These are phyloP conservation scores for Malus hybrid DNA, from an alignment of 331 rosid genomes.

Conservation along the genomic window DNA sequence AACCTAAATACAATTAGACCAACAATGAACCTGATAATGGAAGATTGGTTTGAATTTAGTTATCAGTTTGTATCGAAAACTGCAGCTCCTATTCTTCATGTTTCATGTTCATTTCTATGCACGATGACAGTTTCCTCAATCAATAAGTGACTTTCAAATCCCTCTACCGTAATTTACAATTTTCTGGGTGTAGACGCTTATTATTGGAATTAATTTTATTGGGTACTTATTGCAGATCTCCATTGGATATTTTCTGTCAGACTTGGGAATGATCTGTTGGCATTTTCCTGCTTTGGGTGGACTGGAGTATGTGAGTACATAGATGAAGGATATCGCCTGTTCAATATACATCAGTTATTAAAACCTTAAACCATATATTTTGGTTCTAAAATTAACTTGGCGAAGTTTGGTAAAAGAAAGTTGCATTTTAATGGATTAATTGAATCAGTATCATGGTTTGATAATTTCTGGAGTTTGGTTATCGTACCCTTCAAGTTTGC, in stretches of 20 bases:
- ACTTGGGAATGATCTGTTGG: conserved; percentile 75
- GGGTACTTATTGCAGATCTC: conserved; percentile 53
- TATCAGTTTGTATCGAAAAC: not conserved
- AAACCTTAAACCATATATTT: not conserved
- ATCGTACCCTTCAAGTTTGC: not conserved
- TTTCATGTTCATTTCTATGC: not conserved
- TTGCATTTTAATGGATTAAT: not conserved
- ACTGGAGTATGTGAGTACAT: conserved; percentile 73
- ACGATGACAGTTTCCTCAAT: not conserved
- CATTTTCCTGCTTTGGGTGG: conserved; percentile 83
- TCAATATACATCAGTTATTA: not conserved
- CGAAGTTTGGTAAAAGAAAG: not conserved
- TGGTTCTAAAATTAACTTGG: not conserved
- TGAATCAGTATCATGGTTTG: not conserved
- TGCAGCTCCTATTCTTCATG: not conserved
- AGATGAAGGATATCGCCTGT: conserved; percentile 7
- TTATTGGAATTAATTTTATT: not conserved
- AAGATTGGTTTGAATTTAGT: not conserved
- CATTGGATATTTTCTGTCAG: conserved; percentile 78
- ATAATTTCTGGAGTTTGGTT: not conserved
- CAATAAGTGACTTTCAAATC: not conserved
- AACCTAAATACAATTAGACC: not conserved
- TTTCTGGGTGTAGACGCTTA: no score
- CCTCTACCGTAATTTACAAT: not conserved
- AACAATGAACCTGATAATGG: not conserved